Base-by-base conservation (phyloP, 148 eudicot species). In the Polygonum aviculare region DNA sequence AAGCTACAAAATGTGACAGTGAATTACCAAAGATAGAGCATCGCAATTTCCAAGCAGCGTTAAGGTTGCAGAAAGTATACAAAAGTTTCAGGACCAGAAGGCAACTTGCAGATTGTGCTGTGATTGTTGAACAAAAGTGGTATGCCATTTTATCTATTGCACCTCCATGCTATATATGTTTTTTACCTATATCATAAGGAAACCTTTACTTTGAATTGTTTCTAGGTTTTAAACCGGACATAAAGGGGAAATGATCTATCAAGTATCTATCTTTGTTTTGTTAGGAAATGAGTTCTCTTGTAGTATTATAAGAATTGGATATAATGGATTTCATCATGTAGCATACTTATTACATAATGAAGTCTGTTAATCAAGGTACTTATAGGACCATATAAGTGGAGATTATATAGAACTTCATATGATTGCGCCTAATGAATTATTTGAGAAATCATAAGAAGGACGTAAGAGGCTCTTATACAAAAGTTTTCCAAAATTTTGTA, bases 61-160 rank as follows among this genome's bases (percentile, higher is more conserved):
- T 81, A 12, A 83, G 78, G 77, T 51, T 85, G 78, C 88, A 85
- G 79, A 85, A 85, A 75, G 86, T 81, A 38, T 85, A 85, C 76
- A 79, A 76, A 45, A 83, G 88, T 41, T 83, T 81, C 15, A 60
- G 88, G 31, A 85, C 84, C 0, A 81, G 88, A 74, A 83, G 88
- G 76, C 81, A 85, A 65, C 59, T 85, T 35, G 88, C 88, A 4
- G 88, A 85, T 73, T 83, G 86, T 73, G 88, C 88, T 12, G 86
- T 85, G 63, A 54, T 85, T 45, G 74, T 85, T 31, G 88, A 85
- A 80, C 87, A 85, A 72, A 81, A 78, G 55, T 83, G 86, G 86
- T 74, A 59, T 40, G 67, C 21, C 21, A 15, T 7, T 44, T 36
- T 22, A 59, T 59, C 36, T 31, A 26, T 59, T 59, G 26, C 65